These are phyloP conservation scores for Jatropha multifida DNA, from an alignment of 441 rosid genomes.

Conservation along the genomic window DNA sequence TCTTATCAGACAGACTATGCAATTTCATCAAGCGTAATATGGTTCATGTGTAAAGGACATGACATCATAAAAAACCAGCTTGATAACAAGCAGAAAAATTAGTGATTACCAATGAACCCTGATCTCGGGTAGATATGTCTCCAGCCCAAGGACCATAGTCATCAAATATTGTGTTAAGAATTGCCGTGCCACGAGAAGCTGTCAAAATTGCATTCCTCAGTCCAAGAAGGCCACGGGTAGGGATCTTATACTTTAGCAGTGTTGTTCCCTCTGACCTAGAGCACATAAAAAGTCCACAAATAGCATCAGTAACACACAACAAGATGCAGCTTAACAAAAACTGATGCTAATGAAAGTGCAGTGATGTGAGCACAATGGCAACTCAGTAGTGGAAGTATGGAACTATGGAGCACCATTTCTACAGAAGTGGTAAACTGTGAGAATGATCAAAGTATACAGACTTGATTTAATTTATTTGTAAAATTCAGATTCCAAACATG, in stretches of 20 bases:
- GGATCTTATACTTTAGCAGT: conserved; percentile 77
- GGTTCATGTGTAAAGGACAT: neutral
- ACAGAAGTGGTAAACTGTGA: neutral
- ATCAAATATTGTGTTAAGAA: conserved; percentile 87
- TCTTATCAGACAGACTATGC: neutral
- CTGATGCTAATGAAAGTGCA: neutral
- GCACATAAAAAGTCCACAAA: conserved; percentile 23
- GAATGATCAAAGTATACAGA: neutral
- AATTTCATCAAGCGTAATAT: neutral
- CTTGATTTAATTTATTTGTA: neutral
- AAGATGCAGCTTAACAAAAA: conserved; percentile 2
- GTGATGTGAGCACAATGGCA: conserved; percentile 15
- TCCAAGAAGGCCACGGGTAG: conserved; percentile 98
- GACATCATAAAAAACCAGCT: neutral
- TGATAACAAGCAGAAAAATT: neutral
- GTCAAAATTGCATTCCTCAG: conserved; percentile 94
- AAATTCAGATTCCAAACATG: neutral
- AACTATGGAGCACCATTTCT: conserved; percentile 6
- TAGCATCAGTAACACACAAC: conserved; percentile 16
- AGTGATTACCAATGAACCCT: conserved; percentile 80
- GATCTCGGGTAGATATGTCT: conserved; percentile 82
- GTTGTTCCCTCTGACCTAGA: conserved; percentile 83
- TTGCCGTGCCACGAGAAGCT: conserved; percentile 97
- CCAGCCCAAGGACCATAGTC: conserved; percentile 96
- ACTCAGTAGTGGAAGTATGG: neutral